A percentile compares a stretch with the other conserved stretches of the same genome.
Evolutionary conservation across 305 asterid species (phyloP).

Genomic region (Fraxinus floribunda): DNA sequence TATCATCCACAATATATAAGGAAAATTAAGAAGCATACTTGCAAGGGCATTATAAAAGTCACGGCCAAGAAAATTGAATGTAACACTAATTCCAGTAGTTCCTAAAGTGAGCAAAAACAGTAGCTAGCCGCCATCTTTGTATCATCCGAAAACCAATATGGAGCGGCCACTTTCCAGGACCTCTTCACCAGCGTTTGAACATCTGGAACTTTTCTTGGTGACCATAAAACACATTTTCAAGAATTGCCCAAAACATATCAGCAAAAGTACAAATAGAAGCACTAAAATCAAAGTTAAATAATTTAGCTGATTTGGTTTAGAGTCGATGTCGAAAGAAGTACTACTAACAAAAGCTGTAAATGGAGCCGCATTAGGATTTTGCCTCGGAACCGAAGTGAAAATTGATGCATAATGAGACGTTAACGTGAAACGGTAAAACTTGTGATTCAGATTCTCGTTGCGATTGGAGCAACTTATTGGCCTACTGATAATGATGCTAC

Average conservation of each 20-base stretch:
- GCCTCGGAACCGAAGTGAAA: slow-evolving; percentile 12
- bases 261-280: background rate
- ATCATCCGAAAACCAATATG: slow-evolving; percentile 87
- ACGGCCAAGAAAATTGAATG: no score
- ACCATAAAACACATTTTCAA: background rate
- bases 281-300: background rate
- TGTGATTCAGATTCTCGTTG: slow-evolving; percentile 15
- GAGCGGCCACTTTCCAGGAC: slow-evolving; percentile 85
- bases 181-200: slow-evolving; percentile 52
- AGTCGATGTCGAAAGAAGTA: slow-evolving; percentile 24
- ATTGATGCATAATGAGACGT: slow-evolving; percentile 21
- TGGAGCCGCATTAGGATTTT: slow-evolving; percentile 6
- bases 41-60: no score
- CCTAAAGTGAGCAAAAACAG: no score
- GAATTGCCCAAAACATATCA: background rate
- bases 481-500: slow-evolving; percentile 16
- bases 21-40: no score
- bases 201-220: slow-evolving; percentile 43
- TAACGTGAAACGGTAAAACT: slow-evolving; percentile 21
- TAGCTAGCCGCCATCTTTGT: slow-evolving; percentile 15
- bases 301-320: slow-evolving; percentile 34
- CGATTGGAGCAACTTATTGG: slow-evolving; percentile 1
- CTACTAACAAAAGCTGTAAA: slow-evolving; percentile 28
- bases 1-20: no score
- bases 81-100: no score